Evolutionary conservation across 345 rosid species (phyloP).

Genomic region (Streptanthus diversifolius): DNA sequence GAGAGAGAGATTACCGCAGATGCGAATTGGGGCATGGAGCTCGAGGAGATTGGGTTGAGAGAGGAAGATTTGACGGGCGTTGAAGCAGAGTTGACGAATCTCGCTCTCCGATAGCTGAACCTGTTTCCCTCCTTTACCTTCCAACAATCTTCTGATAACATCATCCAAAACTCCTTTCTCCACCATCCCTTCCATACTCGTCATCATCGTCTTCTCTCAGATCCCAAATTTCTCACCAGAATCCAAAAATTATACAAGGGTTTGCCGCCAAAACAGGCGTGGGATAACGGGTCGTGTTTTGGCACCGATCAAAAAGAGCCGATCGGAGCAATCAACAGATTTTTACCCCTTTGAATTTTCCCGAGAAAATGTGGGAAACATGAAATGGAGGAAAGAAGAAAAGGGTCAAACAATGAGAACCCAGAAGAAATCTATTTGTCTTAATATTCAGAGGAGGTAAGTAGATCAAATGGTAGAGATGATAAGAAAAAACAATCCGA

Average conservation of each 20-base stretch:
- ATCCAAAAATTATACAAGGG: slow-evolving; percentile 7
- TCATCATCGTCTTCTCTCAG: slow-evolving; percentile 49
- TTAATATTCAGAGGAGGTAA: slow-evolving; percentile 12
- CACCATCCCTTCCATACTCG: slow-evolving; percentile 78
- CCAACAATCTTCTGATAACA: slow-evolving; percentile 78
- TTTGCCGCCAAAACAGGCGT: background rate
- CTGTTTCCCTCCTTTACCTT: slow-evolving; percentile 86
- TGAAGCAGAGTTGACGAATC: slow-evolving; percentile 94
- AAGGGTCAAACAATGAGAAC: slow-evolving; percentile 33
- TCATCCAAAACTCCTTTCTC: slow-evolving; percentile 82
- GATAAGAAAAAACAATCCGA: slow-evolving; percentile 11
- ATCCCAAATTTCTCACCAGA: slow-evolving; percentile 9
- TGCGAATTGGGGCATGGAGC: slow-evolving; percentile 73
- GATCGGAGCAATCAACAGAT: slow-evolving; percentile 2
- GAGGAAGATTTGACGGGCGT: slow-evolving; percentile 86
- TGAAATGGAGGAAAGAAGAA: slow-evolving; percentile 5
- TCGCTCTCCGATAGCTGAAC: slow-evolving; percentile 93
- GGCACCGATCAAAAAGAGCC: background rate
- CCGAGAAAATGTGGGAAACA: slow-evolving; percentile 21
- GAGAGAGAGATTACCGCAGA: slow-evolving; percentile 51
- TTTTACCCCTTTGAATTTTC: background rate
- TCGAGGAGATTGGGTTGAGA: slow-evolving; percentile 77
- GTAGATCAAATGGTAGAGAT: slow-evolving; percentile 14
- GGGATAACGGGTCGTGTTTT: background rate
- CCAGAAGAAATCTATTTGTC: slow-evolving; percentile 15